Evolutionary conservation across 2,329 filamentous ascomycete genomes (phyloP).

Genomic region (Clarireedia sp.): DNA sequence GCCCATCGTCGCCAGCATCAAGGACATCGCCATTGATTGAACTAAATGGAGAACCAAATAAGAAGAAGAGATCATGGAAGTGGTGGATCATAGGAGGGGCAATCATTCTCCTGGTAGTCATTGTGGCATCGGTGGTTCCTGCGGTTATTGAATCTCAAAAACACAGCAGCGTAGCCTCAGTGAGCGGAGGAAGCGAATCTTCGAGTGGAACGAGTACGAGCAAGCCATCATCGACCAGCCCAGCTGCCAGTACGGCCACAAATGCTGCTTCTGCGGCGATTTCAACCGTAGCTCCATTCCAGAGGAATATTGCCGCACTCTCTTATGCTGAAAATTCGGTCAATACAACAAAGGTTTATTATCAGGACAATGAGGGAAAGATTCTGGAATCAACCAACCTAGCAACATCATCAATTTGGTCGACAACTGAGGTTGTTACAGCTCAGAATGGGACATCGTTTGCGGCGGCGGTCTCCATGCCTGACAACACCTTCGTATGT

Average conservation of each 20-base stretch:
- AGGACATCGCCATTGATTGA: not conserved
- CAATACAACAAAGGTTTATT: slow-evolving; percentile 14
- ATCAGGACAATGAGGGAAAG: slow-evolving; percentile 10
- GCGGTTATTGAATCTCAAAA: not conserved
- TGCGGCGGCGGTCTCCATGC: slow-evolving; percentile 13
- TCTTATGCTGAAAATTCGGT: slow-evolving; percentile 7
- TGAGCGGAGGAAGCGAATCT: not conserved
- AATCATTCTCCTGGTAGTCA: not conserved
- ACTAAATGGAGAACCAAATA: not conserved
- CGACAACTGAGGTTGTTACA: slow-evolving; percentile 6
- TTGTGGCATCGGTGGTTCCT: not conserved
- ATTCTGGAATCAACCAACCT: slow-evolving; percentile 12
- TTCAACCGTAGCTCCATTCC: not conserved
- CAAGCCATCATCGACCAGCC: not conserved
- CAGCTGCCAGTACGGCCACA: not conserved
- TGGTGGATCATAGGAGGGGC: not conserved
- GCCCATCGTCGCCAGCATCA: not conserved
- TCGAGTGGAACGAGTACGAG: not conserved
- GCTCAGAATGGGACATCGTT: slow-evolving; percentile 10
- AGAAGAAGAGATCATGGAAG: not conserved
- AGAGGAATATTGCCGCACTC: slow-evolving; percentile 13
- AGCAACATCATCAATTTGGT: slow-evolving; percentile 8
- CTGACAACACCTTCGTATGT: slow-evolving; percentile 3
- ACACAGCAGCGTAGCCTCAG: not conserved
- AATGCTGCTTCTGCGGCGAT: not conserved